A percentile compares a stretch with the other conserved stretches of the same genome.
Evolutionary conservation across 78 protist species (phyloP).

Genomic region (Diacronema lutheri): DNA sequence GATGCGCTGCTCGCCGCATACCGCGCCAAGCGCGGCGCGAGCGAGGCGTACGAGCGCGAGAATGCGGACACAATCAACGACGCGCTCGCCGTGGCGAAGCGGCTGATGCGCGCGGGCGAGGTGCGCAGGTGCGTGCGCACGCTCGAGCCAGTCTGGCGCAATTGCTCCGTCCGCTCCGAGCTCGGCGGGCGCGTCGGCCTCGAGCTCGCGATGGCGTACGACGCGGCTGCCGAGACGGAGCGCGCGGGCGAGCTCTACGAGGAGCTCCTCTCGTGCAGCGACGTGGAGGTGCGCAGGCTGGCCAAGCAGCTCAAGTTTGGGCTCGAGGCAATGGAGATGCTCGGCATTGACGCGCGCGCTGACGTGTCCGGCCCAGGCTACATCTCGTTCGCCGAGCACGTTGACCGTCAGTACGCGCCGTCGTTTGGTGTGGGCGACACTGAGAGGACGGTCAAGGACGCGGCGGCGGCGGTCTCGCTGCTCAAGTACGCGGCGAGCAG

Average conservation of each 20-base stretch:
- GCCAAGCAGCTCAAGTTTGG: no score
- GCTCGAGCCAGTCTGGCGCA: background rate
- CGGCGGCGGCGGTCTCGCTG: no score
- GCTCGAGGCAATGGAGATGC: no score
- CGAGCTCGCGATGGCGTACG: constrained; percentile 25
- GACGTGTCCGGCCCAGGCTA: no score
- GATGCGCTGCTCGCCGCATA: background rate
- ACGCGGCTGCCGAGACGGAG: background rate
- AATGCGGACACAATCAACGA: background rate
- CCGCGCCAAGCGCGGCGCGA: background rate
- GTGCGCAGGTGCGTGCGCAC: background rate
- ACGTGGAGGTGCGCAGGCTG: no score
- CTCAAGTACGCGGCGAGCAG: no score
- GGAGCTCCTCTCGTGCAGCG: no score
- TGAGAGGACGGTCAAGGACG: no score
- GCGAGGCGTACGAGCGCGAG: background rate
- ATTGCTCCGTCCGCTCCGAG: background rate
- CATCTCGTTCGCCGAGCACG: no score
- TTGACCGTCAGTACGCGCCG: no score
- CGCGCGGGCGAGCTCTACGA: background rate
- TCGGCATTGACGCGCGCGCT: no score
- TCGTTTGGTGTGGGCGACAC: no score
- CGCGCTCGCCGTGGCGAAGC: background rate
- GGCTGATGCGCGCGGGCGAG: background rate
- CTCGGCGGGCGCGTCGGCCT: constrained; percentile 19